Percentiles rank a stretch among this genome's conserved stretches.
These are phyloP conservation scores for Fusarium odoratissimum DNA, from an alignment of 2,329 filamentous ascomycete genomes.

Conservation along the genomic window DNA sequence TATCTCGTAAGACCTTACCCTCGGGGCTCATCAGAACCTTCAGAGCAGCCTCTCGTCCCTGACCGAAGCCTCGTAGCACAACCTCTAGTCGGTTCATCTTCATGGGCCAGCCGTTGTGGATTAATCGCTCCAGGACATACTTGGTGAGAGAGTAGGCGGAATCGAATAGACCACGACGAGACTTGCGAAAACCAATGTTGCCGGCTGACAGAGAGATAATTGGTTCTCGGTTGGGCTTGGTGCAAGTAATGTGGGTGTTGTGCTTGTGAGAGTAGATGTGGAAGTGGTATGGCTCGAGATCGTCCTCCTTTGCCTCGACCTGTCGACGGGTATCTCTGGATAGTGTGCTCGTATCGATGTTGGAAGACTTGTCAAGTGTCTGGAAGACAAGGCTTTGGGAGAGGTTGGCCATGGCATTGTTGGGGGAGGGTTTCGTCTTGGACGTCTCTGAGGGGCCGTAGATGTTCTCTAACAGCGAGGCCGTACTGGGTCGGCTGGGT, in stretches of 20 bases:
- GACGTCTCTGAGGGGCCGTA: slow-evolving; percentile 45
- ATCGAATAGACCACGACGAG: slow-evolving; percentile 84
- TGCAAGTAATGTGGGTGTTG: slow-evolving; percentile 94
- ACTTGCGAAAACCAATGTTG: slow-evolving; percentile 91
- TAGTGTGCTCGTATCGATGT: slow-evolving; percentile 50
- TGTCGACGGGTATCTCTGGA: slow-evolving; percentile 36
- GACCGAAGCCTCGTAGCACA: slow-evolving; percentile 84
- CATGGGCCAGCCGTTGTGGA: slow-evolving; percentile 81
- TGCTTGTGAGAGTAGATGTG: slow-evolving; percentile 90
- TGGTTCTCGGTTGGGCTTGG: slow-evolving; percentile 81
- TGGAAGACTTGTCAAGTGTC: slow-evolving; percentile 49
- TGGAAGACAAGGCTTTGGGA: slow-evolving; percentile 56
- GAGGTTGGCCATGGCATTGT: slow-evolving; percentile 50
- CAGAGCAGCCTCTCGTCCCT: slow-evolving; percentile 86
- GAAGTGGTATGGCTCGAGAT: slow-evolving; percentile 79
- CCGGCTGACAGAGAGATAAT: slow-evolving; percentile 85
- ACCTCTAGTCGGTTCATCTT: slow-evolving; percentile 84
- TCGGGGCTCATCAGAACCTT: slow-evolving; percentile 92
- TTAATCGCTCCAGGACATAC: slow-evolving; percentile 84
- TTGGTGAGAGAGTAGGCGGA: slow-evolving; percentile 90
- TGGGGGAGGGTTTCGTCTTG: slow-evolving; percentile 28
- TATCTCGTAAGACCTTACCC: slow-evolving; percentile 77
- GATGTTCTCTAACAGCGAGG: slow-evolving; percentile 50
- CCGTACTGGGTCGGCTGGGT: slow-evolving; percentile 44
- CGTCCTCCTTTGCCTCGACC: slow-evolving; percentile 49